Evolutionary conservation across 129 eudicot genomes (phyloP), one percentile per base, ranked within the genome.

Genomic region (Smallanthus sonchifolius): DNA sequence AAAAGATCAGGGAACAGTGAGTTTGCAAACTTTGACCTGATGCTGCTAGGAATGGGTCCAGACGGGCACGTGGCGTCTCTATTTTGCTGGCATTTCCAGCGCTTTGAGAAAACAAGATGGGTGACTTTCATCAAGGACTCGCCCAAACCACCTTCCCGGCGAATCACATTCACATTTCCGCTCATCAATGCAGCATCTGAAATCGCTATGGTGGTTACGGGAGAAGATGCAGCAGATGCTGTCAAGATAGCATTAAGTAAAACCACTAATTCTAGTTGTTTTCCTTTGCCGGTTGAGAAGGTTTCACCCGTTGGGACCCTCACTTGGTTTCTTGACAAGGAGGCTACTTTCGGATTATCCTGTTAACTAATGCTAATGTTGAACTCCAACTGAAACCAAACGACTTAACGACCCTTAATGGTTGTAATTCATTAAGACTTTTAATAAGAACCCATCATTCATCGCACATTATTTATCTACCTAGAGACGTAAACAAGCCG

Each of bases 41-140:
- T 83, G 84, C 79, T 92, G 7, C 83, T 89, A 34, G 97, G 97
- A 8, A 85, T 89, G 97, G 96, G 97, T 9, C 97, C 97, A 35
- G 93, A 85, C 13, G 96, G 97, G 10, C 96, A 92, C 14, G 96
- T 89, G 8, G 97, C 97, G 7, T 92, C 97, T 57, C 80, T 92
- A 1, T 92, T 92, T 77, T 89, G 92, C 47, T 78, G 80, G 73
- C 96, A 80, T 57, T 79, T 67, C 42, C 89, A 84, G 6, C 78
- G 83, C n/a, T 72, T 83, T 32, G 97, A 92, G 73, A 83, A 80
- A 67, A 51, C 67, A 65, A 71, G 67, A 43, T 87, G 94, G 96
- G 94, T 92, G 56, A 83, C 96, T 8, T 92, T 85, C 75, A 86
- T 92, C 15, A 84, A 68, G 30, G 94, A 87, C 77, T 92, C 97